phyloP scores from a whole-genome alignment of 2,329 filamentous ascomycete species.

The Fusarium nodosum region DNA sequence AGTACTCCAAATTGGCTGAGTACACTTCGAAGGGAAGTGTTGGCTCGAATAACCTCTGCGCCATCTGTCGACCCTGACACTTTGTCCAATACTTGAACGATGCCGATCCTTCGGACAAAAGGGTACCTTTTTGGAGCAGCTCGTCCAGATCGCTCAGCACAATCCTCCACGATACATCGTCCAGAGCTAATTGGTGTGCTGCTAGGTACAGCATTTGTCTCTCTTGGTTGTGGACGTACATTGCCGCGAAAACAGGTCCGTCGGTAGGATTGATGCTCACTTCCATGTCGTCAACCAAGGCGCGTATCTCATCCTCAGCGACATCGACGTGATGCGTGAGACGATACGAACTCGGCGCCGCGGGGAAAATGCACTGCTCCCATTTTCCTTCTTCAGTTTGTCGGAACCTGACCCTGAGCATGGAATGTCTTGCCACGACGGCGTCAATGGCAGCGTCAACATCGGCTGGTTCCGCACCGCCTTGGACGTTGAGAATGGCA shows the following conservation, averaged over 20 bases:
- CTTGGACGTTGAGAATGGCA: constrained; percentile 61
- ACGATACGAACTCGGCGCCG: constrained; percentile 59
- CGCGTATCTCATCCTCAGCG: constrained; percentile 59
- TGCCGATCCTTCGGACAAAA: constrained; percentile 61
- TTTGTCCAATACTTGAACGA: constrained; percentile 66
- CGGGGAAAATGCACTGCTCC: constrained; percentile 61
- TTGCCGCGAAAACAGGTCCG: constrained; percentile 65
- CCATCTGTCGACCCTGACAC: constrained; percentile 58
- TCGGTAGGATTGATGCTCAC: constrained; percentile 62
- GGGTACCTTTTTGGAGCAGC: constrained; percentile 60
- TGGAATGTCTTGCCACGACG: constrained; percentile 64
- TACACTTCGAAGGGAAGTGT: constrained; percentile 58
- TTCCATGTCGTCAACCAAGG: constrained; percentile 59
- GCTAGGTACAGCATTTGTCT: constrained; percentile 64
- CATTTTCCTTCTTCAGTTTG: constrained; percentile 56
- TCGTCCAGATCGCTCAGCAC: constrained; percentile 65
- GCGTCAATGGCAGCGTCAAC: constrained; percentile 64
- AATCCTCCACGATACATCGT: constrained; percentile 65
- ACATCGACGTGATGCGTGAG: constrained; percentile 59
- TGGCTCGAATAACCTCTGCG: constrained; percentile 48
- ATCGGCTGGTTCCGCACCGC: constrained; percentile 58
- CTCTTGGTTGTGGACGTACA: constrained; percentile 63
- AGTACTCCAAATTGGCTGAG: constrained; percentile 61
- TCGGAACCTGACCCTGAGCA: constrained; percentile 64
- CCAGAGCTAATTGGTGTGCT: constrained; percentile 66